Evolutionary conservation across 805 yeast genomes (phyloP).

Genomic region (Hanseniaspora vineae): DNA sequence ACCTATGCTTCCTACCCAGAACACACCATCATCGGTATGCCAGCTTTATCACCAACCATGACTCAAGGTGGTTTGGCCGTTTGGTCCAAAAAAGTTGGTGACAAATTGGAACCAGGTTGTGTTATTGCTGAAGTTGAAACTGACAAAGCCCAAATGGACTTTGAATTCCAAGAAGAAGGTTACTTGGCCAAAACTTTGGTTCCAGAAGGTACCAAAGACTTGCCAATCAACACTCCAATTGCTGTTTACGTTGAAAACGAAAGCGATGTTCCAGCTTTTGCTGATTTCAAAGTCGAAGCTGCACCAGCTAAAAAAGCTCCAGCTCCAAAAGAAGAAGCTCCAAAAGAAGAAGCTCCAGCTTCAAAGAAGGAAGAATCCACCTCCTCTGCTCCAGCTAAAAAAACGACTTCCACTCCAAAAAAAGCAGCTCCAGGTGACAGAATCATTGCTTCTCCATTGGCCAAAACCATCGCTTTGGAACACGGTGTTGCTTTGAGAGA

Average conservation of each 20-base stretch:
- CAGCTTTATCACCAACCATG: slow-evolving; percentile 99
- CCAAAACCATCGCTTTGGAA: slow-evolving; percentile 86
- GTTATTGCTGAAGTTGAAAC: slow-evolving; percentile 95
- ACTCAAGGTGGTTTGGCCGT: slow-evolving; percentile 83
- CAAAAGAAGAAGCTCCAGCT: neutral
- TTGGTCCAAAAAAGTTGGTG: slow-evolving; percentile 89
- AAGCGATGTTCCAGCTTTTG: slow-evolving; percentile 78
- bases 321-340: neutral
- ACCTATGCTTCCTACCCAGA: slow-evolving; percentile 47
- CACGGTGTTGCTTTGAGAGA: slow-evolving; percentile 78
- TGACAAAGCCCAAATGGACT: slow-evolving; percentile 96
- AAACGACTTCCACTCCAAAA: slow-evolving; percentile 22
- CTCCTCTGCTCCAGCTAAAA: slow-evolving; percentile 42
- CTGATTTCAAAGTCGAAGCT: slow-evolving; percentile 76
- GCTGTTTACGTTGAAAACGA: slow-evolving; percentile 90
- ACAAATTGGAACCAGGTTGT: slow-evolving; percentile 80
- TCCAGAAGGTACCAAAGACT: slow-evolving; percentile 75
- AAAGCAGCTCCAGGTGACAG: slow-evolving; percentile 30
- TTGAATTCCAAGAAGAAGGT: slow-evolving; percentile 96
- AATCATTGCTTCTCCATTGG: slow-evolving; percentile 89
- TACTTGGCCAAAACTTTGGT: slow-evolving; percentile 76
- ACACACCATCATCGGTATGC: slow-evolving; percentile 90
- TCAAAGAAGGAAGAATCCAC: slow-evolving; percentile 35
- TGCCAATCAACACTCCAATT: slow-evolving; percentile 90
- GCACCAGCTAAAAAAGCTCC: slow-evolving; percentile 27